Evolutionary conservation across 169 alveolate genomes (phyloP).

Genomic region (Amoebophrya sp.): DNA sequence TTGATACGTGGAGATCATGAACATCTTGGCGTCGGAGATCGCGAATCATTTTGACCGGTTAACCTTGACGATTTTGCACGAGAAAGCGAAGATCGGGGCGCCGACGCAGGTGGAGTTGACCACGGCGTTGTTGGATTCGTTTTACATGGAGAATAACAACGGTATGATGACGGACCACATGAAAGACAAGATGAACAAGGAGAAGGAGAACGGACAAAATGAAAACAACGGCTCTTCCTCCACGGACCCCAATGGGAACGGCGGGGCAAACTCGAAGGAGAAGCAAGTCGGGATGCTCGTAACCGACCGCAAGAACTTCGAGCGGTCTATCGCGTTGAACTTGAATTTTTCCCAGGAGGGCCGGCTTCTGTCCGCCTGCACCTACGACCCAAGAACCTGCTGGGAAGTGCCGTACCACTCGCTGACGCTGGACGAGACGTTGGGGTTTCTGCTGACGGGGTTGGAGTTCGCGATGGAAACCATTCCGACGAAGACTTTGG

Average conservation of each 20-base stretch:
- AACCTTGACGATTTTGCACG: not conserved
- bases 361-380: not conserved
- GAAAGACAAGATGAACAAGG: no score
- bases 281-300: no score
- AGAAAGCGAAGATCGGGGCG: not conserved
- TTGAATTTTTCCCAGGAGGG: no score
- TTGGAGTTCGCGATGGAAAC: not conserved
- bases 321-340: no score
- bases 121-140: not conserved
- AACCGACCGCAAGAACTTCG: no score
- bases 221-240: no score
- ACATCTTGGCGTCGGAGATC: not conserved
- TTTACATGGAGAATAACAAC: not conserved
- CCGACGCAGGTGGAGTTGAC: not conserved
- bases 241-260: no score
- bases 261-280: no score
- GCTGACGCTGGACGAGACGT: not conserved
- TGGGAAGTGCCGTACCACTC: not conserved
- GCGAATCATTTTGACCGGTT: not conserved
- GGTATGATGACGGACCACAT: no score
- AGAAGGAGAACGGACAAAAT: no score
- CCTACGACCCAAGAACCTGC: not conserved
- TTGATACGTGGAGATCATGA: conserved; percentile 16
- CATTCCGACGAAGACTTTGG: not conserved
- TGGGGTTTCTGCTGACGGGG: not conserved